Conservation (phyloP, 1,284 basidiomycete genomes). For the Heliocybe sulcata region DNA sequence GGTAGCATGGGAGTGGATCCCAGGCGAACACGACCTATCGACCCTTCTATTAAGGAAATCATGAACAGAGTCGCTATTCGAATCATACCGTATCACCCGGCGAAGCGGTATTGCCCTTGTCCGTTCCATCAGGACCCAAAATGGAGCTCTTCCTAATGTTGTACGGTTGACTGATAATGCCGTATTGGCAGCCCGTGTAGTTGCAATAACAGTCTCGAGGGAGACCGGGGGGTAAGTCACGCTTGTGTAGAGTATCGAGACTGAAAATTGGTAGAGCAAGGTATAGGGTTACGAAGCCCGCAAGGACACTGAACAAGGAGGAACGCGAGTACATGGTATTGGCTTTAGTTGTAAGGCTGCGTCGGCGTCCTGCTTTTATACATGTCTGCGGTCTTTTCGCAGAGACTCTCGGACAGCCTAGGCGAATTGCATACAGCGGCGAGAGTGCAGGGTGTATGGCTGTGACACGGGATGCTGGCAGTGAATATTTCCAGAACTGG, state of each 20-base stretch:
- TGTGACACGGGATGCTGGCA: no score
- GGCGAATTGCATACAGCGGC: no score
- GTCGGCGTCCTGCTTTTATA: no score
- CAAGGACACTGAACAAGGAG: neutral
- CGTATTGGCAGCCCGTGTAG: neutral
- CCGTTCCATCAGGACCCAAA: neutral
- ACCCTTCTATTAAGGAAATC: no score
- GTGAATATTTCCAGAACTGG: no score
- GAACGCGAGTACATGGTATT: neutral
- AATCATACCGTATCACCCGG: neutral
- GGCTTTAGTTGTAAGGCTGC: no score
- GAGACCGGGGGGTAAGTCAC: neutral
- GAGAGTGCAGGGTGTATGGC: no score
- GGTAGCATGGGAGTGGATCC: neutral
- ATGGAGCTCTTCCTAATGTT: neutral
- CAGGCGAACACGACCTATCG: neutral
- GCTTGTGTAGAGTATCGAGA: neutral
- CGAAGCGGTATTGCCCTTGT: neutral
- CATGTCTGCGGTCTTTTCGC: no score
- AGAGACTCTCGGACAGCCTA: no score
- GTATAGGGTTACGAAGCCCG: neutral
- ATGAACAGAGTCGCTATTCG: no score
- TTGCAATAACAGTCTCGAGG: neutral
- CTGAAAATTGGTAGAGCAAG: neutral
- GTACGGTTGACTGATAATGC: neutral